Base-by-base conservation (phyloP, 345 rosid genomes). In the Syzygium oleosum region DNA sequence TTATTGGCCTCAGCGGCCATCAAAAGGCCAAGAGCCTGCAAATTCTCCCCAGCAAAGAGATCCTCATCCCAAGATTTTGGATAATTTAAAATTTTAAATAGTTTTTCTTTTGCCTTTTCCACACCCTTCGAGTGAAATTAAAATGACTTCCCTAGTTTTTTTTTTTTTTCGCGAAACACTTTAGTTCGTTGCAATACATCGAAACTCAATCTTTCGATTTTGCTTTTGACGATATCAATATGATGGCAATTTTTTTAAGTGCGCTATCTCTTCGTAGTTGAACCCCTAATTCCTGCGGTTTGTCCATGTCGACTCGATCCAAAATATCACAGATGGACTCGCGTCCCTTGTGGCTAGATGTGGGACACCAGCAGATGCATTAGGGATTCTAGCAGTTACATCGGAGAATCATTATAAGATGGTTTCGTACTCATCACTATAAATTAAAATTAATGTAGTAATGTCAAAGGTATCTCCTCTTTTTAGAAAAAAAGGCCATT, bases 301-400 rank as follows among this genome's bases (percentile, higher is more conserved):
- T 10, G 34, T 65, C 21, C 2, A 0, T 65, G 6, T 65, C 1
- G 43, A 65, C 19, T 12, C 2, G 7, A 65, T 43, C 9, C 1
- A 19, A 65, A 31, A 65, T 16, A 10, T 65, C 3, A 65, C 3
- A 4, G 1, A 8, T 1, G 43, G 78, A 65, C 43, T 65, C 8
- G 10, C 23, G 78, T 31, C 3, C 9, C 43, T 8, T 7, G 17
- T 16, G 78, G 23, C 78, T 31, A 7, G 22, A 63, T 14, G 77
- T 63, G 21, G 41, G 21, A 63, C 0, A 17, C 11, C 21, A 7
- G 17, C 7, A 63, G 41, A 4, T 63, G 16, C 31, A 3, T 29
- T 2, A 7, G 1, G 6, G 16, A 31, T 29, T 65, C 0, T 16
- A 5, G 38, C 17, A 0, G 17, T n/a, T 0, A 0, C 12, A 61